phyloP scores from a whole-genome alignment of 2,329 filamentous ascomycete genomes.

The Ophiosphaerella narmari region DNA sequence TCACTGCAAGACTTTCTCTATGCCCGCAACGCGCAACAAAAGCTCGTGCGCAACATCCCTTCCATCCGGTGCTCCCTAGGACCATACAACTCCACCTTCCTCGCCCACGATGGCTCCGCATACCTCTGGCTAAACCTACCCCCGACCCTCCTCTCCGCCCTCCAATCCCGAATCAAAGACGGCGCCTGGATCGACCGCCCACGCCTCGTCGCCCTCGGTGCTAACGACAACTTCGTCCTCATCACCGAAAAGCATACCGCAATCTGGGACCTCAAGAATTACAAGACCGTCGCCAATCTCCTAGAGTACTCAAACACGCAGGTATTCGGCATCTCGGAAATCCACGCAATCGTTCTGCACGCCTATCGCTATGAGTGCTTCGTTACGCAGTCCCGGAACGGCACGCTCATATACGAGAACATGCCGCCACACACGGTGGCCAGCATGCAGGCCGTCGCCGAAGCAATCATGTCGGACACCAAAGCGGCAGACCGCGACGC shows the following conservation, averaged over 20 bases:
- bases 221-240: slow-evolving; percentile 33
- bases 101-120: slow-evolving; percentile 30
- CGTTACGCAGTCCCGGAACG: slow-evolving; percentile 28
- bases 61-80: slow-evolving; percentile 36
- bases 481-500: slow-evolving; percentile 6
- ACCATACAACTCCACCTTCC: slow-evolving; percentile 41
- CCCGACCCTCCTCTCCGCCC: slow-evolving; percentile 20
- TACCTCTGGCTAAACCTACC: slow-evolving; percentile 44
- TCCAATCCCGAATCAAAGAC: slow-evolving; percentile 34
- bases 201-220: slow-evolving; percentile 38
- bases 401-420: slow-evolving; percentile 30
- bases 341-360: slow-evolving; percentile 31
- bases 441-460: slow-evolving; percentile 24
- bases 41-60: slow-evolving; percentile 25
- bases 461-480: slow-evolving; percentile 25
- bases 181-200: slow-evolving; percentile 38
- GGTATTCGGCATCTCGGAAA: slow-evolving; percentile 20
- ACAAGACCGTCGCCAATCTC: slow-evolving; percentile 22
- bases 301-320: slow-evolving; percentile 25
- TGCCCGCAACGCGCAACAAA: slow-evolving; percentile 14
- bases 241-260: slow-evolving; percentile 36
- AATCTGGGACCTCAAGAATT: slow-evolving; percentile 35
- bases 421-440: slow-evolving; percentile 29
- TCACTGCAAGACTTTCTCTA: slow-evolving; percentile 34
- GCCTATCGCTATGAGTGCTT: slow-evolving; percentile 39